Evolutionary conservation across 2,329 filamentous ascomycete genomes (phyloP).

Genomic region (Plenodomus lindquistii): DNA sequence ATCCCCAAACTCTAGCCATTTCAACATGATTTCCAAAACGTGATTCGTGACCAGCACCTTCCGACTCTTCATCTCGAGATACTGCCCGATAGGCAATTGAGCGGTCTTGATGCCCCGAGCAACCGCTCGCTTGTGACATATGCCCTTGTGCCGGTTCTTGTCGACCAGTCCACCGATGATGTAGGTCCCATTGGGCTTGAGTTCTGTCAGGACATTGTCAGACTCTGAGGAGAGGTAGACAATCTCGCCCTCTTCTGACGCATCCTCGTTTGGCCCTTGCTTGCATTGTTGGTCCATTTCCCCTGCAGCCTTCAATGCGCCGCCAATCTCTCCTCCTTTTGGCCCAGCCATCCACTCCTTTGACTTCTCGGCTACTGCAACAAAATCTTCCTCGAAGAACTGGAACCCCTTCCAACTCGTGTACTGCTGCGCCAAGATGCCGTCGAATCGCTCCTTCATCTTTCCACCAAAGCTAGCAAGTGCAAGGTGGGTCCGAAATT

Average conservation of each 20-base stretch:
- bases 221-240: conserved; percentile 93
- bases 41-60: conserved; percentile 92
- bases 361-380: conserved; percentile 67
- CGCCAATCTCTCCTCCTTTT: conserved; percentile 63
- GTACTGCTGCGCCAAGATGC: conserved; percentile 70
- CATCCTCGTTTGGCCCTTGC: conserved; percentile 5
- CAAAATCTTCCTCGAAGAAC: conserved; percentile 75
- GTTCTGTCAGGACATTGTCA: conserved; percentile 76
- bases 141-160: conserved; percentile 91
- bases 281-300: conserved; percentile 49
- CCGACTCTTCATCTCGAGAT: conserved; percentile 85
- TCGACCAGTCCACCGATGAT: conserved; percentile 94
- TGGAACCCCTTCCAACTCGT: conserved; percentile 77
- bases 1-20: conserved; percentile 86
- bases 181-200: conserved; percentile 88
- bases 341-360: conserved; percentile 67
- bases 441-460: conserved; percentile 79
- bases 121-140: conserved; percentile 83
- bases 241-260: conserved; percentile 58
- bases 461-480: conserved; percentile 77
- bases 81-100: conserved; percentile 92
- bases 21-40: conserved; percentile 94
- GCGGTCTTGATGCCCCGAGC: conserved; percentile 81
- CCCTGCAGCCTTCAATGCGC: conserved; percentile 53
- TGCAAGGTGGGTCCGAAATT: conserved; percentile 71